phyloP scores from a whole-genome alignment of 2,329 filamentous ascomycete genomes.

The Cercospora zeina region DNA sequence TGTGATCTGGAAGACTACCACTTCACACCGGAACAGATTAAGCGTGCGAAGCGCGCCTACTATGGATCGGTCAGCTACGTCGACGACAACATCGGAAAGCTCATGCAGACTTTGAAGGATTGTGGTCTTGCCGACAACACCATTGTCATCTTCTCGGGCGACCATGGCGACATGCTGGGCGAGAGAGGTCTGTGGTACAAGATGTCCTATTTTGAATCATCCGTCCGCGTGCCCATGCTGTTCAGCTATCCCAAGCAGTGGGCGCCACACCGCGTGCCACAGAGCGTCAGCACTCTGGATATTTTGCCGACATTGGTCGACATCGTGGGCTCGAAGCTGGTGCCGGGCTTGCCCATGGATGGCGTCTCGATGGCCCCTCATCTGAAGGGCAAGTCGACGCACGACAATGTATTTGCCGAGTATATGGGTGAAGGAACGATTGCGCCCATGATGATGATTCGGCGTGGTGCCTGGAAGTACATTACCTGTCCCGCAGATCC shows the following conservation, averaged over 20 bases:
- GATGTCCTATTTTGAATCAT: constrained; percentile 95
- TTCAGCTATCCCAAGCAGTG: constrained; percentile 78
- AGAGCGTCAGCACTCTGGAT: constrained; percentile 90
- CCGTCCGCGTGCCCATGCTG: constrained; percentile 83
- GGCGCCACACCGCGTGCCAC: constrained; percentile 69
- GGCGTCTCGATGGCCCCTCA: constrained; percentile 80
- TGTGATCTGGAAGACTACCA: constrained; percentile 83
- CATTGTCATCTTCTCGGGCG: constrained; percentile 87
- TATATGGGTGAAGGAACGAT: constrained; percentile 93
- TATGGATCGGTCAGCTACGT: constrained; percentile 93
- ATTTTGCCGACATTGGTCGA: constrained; percentile 86
- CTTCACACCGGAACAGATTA: constrained; percentile 82
- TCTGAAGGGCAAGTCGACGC: constrained; percentile 64
- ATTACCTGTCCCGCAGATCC: constrained; percentile 81
- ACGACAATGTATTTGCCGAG: constrained; percentile 89
- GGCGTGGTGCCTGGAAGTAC: constrained; percentile 86
- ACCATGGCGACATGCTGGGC: constrained; percentile 94
- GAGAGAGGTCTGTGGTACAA: constrained; percentile 95
- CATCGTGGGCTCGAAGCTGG: constrained; percentile 69
- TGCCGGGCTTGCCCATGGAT: constrained; percentile 76
- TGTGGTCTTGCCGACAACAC: constrained; percentile 81
- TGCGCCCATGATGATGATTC: constrained; percentile 90
- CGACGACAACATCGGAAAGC: constrained; percentile 84
- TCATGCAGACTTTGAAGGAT: constrained; percentile 74
- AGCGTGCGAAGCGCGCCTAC: constrained; percentile 81